Percentiles rank a stretch among this genome's conserved stretches.
These are phyloP conservation scores for Odontarrhena argentea DNA, from an alignment of 345 rosid species.

Conservation along the genomic window DNA sequence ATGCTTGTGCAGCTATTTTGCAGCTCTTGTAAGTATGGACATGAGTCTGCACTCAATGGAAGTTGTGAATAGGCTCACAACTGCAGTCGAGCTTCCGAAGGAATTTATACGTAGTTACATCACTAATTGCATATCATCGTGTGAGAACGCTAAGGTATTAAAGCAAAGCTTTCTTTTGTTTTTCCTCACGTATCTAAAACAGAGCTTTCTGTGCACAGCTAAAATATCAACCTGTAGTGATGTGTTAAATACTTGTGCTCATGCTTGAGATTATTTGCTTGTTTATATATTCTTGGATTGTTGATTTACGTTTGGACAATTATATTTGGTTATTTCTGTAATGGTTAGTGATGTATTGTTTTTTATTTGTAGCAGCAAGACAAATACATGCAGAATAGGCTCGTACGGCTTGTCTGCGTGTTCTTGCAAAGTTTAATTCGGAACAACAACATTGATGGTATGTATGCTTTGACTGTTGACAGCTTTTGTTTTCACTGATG, in stretches of 20 bases:
- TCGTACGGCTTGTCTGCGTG: constrained; percentile 96
- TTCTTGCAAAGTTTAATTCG: constrained; percentile 95
- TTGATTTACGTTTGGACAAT: constrained; percentile 15
- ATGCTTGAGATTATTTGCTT: neutral
- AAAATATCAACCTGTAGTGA: neutral
- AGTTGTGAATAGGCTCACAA: constrained; percentile 97
- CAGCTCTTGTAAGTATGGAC: constrained; percentile 91
- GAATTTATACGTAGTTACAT: constrained; percentile 88
- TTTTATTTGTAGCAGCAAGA: constrained; percentile 62
- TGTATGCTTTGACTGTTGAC: neutral
- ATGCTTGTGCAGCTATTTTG: constrained; percentile 66
- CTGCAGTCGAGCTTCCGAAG: constrained; percentile 90
- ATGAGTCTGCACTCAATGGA: constrained; percentile 99
- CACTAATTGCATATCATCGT: constrained; percentile 93
- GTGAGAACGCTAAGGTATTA: constrained; percentile 86
- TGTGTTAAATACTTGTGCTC: neutral
- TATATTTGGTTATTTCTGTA: neutral
- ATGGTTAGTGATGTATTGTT: constrained; percentile 35
- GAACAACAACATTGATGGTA: constrained; percentile 86
- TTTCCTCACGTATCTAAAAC: neutral
- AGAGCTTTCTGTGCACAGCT: constrained; percentile 14
- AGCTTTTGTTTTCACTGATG: constrained; percentile 2
- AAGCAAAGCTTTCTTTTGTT: constrained; percentile 29
- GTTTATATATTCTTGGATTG: constrained; percentile 1
- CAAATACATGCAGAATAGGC: constrained; percentile 99